Percentiles rank a stretch among this genome's conserved stretches.
phyloP scores from a whole-genome alignment of 495 filamentous ascomycete species.

The Melanomma pulvis-pyrius region DNA sequence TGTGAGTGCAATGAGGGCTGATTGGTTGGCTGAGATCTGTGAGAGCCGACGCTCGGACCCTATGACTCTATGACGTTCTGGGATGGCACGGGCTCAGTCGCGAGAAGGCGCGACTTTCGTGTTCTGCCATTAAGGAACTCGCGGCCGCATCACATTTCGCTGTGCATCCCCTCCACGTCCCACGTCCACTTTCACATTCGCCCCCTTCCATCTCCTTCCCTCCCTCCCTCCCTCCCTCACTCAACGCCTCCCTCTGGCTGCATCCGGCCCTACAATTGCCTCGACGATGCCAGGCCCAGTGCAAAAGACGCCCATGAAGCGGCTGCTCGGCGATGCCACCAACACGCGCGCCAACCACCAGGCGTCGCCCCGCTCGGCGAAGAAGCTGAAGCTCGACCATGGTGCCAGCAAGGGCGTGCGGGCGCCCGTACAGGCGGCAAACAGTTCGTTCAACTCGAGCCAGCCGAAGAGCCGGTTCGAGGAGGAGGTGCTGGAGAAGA shows the following conservation, averaged over 20 bases:
- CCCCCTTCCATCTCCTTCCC: not conserved
- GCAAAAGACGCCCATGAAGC: constrained; percentile 54
- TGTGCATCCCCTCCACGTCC: no score
- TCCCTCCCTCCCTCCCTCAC: not conserved
- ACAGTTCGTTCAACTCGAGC: constrained; percentile 67
- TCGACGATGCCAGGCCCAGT: not conserved
- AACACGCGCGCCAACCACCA: constrained; percentile 54
- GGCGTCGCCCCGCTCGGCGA: constrained; percentile 58
- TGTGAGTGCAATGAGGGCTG: not conserved
- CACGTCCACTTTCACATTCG: not conserved
- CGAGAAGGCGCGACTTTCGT: constrained; percentile 9
- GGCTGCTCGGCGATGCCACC: constrained; percentile 61
- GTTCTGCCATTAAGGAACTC: not conserved
- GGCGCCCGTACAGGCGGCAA: constrained; percentile 57
- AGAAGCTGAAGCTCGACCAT: constrained; percentile 77
- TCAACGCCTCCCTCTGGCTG: not conserved
- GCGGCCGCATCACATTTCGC: not conserved
- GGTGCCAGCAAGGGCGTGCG: not conserved
- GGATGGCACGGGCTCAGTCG: not conserved
- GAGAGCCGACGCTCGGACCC: not conserved
- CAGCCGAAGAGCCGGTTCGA: constrained; percentile 93
- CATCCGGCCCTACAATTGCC: not conserved
- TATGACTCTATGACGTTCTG: not conserved
- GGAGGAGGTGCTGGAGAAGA: constrained; percentile 87
- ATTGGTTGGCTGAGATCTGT: not conserved